phyloP scores from a whole-genome alignment of 129 eudicot genomes.

The Pulicaria dysenterica region DNA sequence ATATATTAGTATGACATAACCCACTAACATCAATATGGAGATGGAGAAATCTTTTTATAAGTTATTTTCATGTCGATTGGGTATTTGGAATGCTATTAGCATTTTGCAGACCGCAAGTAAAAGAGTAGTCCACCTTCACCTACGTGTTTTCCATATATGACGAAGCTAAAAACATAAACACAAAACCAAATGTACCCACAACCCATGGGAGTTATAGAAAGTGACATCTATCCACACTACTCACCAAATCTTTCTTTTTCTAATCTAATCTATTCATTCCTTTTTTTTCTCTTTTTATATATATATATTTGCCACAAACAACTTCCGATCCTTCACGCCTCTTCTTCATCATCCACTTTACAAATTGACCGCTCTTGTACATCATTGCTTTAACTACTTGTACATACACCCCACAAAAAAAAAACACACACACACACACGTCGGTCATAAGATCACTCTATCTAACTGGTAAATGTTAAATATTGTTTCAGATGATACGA shows the following conservation, averaged over 20 bases:
- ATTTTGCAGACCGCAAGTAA: too few relatives aligned
- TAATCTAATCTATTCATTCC: slow-evolving; percentile 35
- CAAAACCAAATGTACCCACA: slow-evolving; percentile 26
- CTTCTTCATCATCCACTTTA: slow-evolving; percentile 40
- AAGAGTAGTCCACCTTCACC: too few relatives aligned
- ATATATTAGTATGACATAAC: too few relatives aligned
- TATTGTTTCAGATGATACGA: too few relatives aligned
- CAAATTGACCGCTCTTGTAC: slow-evolving; percentile 32
- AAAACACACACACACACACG: too few relatives aligned
- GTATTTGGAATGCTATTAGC: too few relatives aligned
- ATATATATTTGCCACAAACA: slow-evolving; percentile 29
- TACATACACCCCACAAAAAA: too few relatives aligned
- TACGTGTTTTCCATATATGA: slow-evolving; percentile 9
- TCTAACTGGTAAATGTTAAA: too few relatives aligned
- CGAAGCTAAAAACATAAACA: slow-evolving; percentile 23
- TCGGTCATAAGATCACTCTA: too few relatives aligned
- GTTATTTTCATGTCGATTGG: too few relatives aligned
- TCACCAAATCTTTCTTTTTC: slow-evolving; percentile 40
- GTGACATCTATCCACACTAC: slow-evolving; percentile 28
- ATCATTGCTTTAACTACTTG: slow-evolving; percentile 33
- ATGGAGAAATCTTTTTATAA: too few relatives aligned
- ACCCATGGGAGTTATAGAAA: slow-evolving; percentile 32
- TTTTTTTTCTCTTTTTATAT: neutral
- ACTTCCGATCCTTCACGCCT: slow-evolving; percentile 44
- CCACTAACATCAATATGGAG: too few relatives aligned